Percentiles rank a stretch among this genome's conserved stretches.
Evolutionary conservation across 441 rosid species (phyloP).

Genomic region (California macrophylla): DNA sequence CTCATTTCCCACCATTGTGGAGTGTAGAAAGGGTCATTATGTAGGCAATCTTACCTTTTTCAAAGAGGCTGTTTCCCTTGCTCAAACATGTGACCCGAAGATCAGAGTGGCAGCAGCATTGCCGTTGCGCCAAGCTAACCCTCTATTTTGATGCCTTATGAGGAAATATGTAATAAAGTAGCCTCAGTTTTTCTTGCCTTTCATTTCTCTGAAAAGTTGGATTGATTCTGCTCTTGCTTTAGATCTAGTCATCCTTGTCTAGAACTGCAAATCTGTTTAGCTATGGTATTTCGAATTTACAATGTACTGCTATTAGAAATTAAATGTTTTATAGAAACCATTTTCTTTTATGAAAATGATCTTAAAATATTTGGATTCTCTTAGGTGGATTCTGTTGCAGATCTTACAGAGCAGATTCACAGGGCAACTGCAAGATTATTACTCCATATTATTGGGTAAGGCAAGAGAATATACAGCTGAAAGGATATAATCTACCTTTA

Average conservation of each 20-base stretch:
- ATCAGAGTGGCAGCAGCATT: neutral
- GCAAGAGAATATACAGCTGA: slow-evolving; percentile 1
- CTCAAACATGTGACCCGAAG: neutral
- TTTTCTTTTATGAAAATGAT: slow-evolving; percentile 1
- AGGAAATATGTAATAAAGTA: neutral
- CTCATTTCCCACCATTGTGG: neutral
- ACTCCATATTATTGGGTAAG: slow-evolving; percentile 90
- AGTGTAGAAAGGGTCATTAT: neutral
- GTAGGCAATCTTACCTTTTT: slow-evolving; percentile 3
- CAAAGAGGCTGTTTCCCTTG: neutral
- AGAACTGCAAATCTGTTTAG: neutral
- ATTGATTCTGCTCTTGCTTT: neutral
- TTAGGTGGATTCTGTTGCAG: slow-evolving; percentile 89
- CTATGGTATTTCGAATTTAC: neutral
- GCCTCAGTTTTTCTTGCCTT: neutral
- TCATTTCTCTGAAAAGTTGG: neutral
- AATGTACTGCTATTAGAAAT: slow-evolving; percentile 7
- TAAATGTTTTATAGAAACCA: neutral
- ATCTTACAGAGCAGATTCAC: slow-evolving; percentile 67
- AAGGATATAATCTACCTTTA: neutral
- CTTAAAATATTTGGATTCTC: slow-evolving; percentile 10
- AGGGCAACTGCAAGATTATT: slow-evolving; percentile 78
- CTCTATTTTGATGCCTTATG: neutral
- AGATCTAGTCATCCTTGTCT: neutral
- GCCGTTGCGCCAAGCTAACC: neutral